Base-by-base conservation (phyloP, 139 green algal species). In the Diplosphaera chodatii region DNA sequence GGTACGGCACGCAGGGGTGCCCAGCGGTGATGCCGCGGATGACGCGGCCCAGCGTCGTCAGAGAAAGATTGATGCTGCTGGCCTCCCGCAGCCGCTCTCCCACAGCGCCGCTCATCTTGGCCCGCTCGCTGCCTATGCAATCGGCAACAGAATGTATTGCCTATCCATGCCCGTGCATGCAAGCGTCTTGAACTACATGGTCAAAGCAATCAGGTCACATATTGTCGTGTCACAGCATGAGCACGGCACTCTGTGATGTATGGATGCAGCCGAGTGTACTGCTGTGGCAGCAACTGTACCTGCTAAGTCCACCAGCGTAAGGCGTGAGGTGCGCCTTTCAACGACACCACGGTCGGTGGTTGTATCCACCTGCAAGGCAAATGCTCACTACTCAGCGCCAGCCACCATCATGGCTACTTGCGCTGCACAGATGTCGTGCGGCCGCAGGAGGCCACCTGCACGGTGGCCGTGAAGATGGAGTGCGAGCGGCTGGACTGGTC, bases 221-320 rank as follows among this genome's bases (percentile, higher is more conserved):
- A n/a, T n/a, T n/a, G n/a, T n/a, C n/a, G n/a, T n/a, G n/a, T n/a
- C n/a, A n/a, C n/a, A n/a, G n/a, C n/a, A n/a, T n/a, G n/a, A n/a
- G n/a, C n/a, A n/a, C n/a, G n/a, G n/a, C n/a, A n/a, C n/a, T n/a
- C n/a, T n/a, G n/a, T n/a, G n/a, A n/a, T n/a, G n/a, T n/a, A n/a
- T n/a, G n/a, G n/a, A n/a, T n/a, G n/a, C n/a, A n/a, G n/a, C n/a
- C n/a, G n/a, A n/a, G n/a, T 67, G 41, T 72, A 15, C 63, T 59
- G 32, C n/a, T 48, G 37, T 13, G 37, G 37, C 37, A 63, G 40
- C 55, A 16, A 31, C 37, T 48, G 10, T 31, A 89, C 90, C 90
- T 73, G 94, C 94, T 40, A 99, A 82, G 82, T 99, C 95, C 16
- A 99, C 92, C 10, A 99, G 82, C 86, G 97, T 96, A 16, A 99